Evolutionary conservation across 768 basidiomycete genomes (phyloP), one percentile per base, ranked within the genome.

Genomic region (Suillus tomentosus): DNA sequence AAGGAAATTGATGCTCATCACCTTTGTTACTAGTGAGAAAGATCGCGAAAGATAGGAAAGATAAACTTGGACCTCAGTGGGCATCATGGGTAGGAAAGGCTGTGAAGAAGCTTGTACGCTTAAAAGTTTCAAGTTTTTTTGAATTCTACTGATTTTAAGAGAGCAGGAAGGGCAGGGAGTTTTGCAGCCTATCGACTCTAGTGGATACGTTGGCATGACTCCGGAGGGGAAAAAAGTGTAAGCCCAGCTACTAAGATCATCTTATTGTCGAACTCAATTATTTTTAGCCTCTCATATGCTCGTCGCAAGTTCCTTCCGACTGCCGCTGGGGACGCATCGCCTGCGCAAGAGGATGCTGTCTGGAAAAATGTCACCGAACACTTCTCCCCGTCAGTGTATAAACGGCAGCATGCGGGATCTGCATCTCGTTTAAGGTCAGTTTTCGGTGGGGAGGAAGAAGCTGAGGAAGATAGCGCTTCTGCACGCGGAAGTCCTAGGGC

Each of bases 31-130:
- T 55, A 84, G 84, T 85, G 24, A 80, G 78, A 65, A 84, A 79
- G 69, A 80, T 73, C 58, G 84, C 83, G 13, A 68, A 78, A 53
- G 74, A 72, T 36, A 77, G 76, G 51, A 76, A 80, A 62, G 82
- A 83, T 55, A 80, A 76, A 55, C 74, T 85, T 11, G 83, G 84
- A 4, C 81, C 81, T 7, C 76, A 80, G 42, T 85, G 84, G 84
- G 72, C 78, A 15, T 78, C 71, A 36, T 84, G 82, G 81, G 80
- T 85, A 31, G 70, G 75, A 36, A 80, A 78, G 62, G 78, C 83
- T 9, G 75, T 84, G 1, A 74, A 78, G 42, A 81, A 78, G 64
- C 75, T 85, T 54, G 84, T 83, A 40, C 15, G 80, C 39, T 8
- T 54, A 3, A 19, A 47, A 42, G 13, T 34, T 36, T 3, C 39